Evolutionary conservation across 441 rosid genomes (phyloP).

Genomic region (Erysimum cheiri): DNA sequence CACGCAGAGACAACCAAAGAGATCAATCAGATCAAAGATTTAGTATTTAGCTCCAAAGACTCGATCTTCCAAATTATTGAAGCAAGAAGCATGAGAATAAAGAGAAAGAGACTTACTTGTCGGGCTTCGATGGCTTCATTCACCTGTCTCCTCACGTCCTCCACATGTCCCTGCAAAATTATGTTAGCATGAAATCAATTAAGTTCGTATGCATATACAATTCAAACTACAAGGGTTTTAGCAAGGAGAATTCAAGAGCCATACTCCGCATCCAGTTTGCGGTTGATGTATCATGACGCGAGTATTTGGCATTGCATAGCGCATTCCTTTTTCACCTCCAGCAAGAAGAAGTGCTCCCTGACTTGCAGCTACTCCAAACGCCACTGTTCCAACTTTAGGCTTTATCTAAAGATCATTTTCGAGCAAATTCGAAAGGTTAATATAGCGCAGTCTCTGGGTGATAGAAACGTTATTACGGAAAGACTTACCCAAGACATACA

Average conservation of each 20-base stretch:
- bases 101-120: slow-evolving; percentile 58
- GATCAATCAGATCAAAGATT: neutral
- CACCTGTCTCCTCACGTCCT: slow-evolving; percentile 89
- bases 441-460: neutral
- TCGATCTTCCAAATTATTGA: neutral
- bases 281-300: slow-evolving; percentile 95
- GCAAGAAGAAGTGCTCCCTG: slow-evolving; percentile 93
- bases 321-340: slow-evolving; percentile 96
- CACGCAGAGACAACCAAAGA: slow-evolving; percentile 34
- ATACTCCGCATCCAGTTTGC: slow-evolving; percentile 87
- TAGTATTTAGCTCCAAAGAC: neutral
- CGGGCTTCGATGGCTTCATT: slow-evolving; percentile 88
- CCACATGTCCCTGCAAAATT: slow-evolving; percentile 78
- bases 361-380: slow-evolving; percentile 96
- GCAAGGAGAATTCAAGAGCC: slow-evolving; percentile 35
- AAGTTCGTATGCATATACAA: neutral
- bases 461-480: neutral
- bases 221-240: slow-evolving; percentile 3
- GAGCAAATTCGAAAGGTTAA: neutral
- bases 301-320: slow-evolving; percentile 94
- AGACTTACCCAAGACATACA: slow-evolving; percentile 91
- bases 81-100: slow-evolving; percentile 1
- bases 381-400: slow-evolving; percentile 92
- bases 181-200: slow-evolving; percentile 3
- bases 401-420: slow-evolving; percentile 58